Percentiles rank a stretch among this genome's conserved stretches.
These are phyloP conservation scores for Geosmithia flava DNA, from an alignment of 2,329 filamentous ascomycete genomes.

Conservation along the genomic window DNA sequence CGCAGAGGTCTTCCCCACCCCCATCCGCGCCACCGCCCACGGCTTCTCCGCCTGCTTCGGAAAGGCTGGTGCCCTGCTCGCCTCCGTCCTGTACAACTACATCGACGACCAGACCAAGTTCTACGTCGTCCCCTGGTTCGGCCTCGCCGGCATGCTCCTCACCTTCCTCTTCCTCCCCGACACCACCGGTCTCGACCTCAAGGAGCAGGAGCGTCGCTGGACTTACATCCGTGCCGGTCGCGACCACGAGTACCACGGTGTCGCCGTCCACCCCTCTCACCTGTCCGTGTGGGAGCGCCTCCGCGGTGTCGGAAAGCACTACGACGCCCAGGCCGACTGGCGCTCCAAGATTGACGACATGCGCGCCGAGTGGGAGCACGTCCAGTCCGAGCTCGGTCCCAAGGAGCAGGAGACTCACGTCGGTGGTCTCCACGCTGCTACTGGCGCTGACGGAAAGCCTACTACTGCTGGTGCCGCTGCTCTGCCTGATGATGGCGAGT, in stretches of 20 bases:
- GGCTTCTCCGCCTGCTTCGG: conserved; percentile 87
- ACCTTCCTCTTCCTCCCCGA: conserved; percentile 87
- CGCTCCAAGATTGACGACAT: conserved; percentile 78
- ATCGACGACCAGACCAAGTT: conserved; percentile 78
- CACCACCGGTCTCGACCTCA: conserved; percentile 89
- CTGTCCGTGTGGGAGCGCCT: conserved; percentile 80
- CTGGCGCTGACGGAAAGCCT: conserved; percentile 8
- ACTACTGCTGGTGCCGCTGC: conserved; percentile 13
- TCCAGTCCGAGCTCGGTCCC: conserved; percentile 30
- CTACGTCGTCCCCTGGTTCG: conserved; percentile 91
- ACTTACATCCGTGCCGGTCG: conserved; percentile 68
- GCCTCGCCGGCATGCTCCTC: conserved; percentile 71
- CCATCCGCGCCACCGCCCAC: conserved; percentile 85
- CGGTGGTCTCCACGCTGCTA: conserved; percentile 1
- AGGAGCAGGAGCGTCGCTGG: conserved; percentile 96
- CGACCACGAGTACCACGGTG: conserved; percentile 77
- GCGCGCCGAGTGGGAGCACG: conserved; percentile 47
- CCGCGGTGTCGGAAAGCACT: conserved; percentile 65
- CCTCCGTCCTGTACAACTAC: conserved; percentile 89
- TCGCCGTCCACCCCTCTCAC: conserved; percentile 83
- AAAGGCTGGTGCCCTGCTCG: conserved; percentile 78
- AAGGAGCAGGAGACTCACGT: conserved; percentile 30
- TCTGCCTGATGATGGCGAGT: conserved; percentile 33
- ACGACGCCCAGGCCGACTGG: conserved; percentile 74
- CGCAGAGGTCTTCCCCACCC: conserved; percentile 91